Conservation (phyloP, 2,329 filamentous ascomycete genomes). For the Thermomyces lanuginosus region DNA sequence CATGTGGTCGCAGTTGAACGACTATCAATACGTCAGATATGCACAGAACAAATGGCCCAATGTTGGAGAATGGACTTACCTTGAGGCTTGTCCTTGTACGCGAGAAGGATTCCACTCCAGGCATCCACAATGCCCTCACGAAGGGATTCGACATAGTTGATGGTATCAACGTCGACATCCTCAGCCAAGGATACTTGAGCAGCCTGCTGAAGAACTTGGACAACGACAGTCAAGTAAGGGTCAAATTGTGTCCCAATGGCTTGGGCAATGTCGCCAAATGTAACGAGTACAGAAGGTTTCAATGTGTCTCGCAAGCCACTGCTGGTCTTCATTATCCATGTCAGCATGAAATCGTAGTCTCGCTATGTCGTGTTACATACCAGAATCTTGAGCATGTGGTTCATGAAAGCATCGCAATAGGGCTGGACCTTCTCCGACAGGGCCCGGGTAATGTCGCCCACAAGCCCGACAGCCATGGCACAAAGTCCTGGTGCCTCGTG, state of each 20-base stretch:
- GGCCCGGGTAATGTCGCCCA: conserved; percentile 89
- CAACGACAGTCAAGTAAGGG: conserved; percentile 81
- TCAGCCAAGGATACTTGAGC: conserved; percentile 61
- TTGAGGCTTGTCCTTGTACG: conserved; percentile 56
- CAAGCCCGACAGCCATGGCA: conserved; percentile 91
- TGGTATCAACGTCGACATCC: conserved; percentile 84
- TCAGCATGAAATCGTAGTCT: too few species aligned
- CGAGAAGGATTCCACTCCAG: conserved; percentile 91
- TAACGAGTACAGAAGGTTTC: conserved; percentile 94
- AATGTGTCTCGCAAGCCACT: conserved; percentile 33
- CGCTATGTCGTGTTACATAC: conserved; percentile 3
- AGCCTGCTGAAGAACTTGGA: conserved; percentile 84
- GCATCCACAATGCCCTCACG: conserved; percentile 98
- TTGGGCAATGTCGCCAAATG: conserved; percentile 92
- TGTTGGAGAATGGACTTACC: conserved; percentile 16
- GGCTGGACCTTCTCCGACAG: conserved; percentile 81
- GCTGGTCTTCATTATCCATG: conserved; percentile 34
- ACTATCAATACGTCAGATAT: conserved; percentile 32
- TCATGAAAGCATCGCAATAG: conserved; percentile 97
- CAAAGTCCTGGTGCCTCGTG: conserved; percentile 89
- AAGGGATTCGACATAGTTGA: conserved; percentile 86
- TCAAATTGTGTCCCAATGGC: conserved; percentile 87
- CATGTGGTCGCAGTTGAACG: conserved; percentile 55
- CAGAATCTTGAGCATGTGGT: conserved; percentile 60
- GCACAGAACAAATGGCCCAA: background rate